A percentile compares a stretch with the other conserved stretches of the same genome.
phyloP scores from a whole-genome alignment of 345 rosid genomes.

The Abelmoschus esculentus region DNA sequence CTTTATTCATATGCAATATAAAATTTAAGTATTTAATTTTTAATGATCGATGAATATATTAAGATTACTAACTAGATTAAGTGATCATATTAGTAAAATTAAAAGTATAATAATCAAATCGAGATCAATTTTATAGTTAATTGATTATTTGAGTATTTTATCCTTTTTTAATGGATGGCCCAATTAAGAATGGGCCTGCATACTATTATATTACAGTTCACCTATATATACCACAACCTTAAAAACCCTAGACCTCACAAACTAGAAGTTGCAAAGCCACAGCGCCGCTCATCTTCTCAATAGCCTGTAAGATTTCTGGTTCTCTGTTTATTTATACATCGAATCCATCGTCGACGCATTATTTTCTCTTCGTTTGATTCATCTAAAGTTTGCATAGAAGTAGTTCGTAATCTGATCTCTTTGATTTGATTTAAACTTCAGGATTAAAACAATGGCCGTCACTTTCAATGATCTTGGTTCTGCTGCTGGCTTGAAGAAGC shows the following conservation, averaged over 20 bases:
- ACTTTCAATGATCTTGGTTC: conserved; percentile 38
- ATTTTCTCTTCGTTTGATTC: background rate
- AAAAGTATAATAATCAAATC: too few species aligned
- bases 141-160: too few species aligned
- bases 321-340: background rate
- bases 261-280: background rate
- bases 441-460: conserved; percentile 36
- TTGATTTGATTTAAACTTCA: background rate
- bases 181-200: background rate
- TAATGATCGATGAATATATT: too few species aligned
- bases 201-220: background rate
- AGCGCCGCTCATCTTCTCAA: background rate
- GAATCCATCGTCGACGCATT: background rate
- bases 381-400: too few species aligned
- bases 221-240: background rate
- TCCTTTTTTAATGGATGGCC: too few species aligned
- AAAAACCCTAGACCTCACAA: background rate
- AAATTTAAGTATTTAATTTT: too few species aligned
- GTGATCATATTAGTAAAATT: too few species aligned
- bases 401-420: background rate
- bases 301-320: background rate
- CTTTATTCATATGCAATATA: too few species aligned
- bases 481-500: conserved; percentile 53
- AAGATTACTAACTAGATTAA: too few species aligned
- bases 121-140: too few species aligned